phyloP scores from a whole-genome alignment of 2,329 filamentous ascomycete species.

The Cytospora schulzeri region DNA sequence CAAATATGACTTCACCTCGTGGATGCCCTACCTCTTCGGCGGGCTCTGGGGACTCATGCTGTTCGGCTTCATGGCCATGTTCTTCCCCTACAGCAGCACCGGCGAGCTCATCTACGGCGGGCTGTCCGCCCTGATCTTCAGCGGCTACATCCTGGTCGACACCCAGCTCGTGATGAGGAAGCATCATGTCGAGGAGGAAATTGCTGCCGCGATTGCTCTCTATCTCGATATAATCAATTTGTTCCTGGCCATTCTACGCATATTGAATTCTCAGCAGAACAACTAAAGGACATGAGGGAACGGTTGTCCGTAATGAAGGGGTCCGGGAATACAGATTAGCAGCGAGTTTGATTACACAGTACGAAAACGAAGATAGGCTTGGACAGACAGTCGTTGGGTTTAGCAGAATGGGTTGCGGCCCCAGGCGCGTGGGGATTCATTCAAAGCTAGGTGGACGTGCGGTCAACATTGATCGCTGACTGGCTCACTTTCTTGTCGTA shows the following conservation, averaged over 20 bases:
- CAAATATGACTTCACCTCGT: slow-evolving; percentile 97
- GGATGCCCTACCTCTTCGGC: slow-evolving; percentile 94
- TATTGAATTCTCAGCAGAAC: slow-evolving; percentile 93
- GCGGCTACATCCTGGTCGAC: slow-evolving; percentile 91
- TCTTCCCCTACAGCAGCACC: slow-evolving; percentile 82
- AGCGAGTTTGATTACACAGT: neutral
- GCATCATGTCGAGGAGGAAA: slow-evolving; percentile 98
- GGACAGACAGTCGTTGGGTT: neutral
- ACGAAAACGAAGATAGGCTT: neutral
- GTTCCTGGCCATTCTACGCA: slow-evolving; percentile 92
- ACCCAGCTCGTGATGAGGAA: slow-evolving; percentile 94
- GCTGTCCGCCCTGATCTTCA: slow-evolving; percentile 83
- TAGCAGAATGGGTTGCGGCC: neutral
- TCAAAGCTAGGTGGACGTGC: neutral
- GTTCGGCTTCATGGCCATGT: slow-evolving; percentile 89
- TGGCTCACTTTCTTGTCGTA: neutral
- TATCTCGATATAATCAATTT: slow-evolving; percentile 97
- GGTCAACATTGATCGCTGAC: neutral
- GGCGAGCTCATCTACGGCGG: slow-evolving; percentile 85
- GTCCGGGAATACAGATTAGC: neutral
- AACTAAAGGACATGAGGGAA: slow-evolving; percentile 59
- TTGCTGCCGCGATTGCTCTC: slow-evolving; percentile 89
- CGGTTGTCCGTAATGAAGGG: neutral
- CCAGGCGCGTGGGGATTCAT: neutral
- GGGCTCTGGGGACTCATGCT: slow-evolving; percentile 86